Evolutionary conservation across 805 yeast genomes (phyloP).

Genomic region (Pichia nanzhaoensis): DNA sequence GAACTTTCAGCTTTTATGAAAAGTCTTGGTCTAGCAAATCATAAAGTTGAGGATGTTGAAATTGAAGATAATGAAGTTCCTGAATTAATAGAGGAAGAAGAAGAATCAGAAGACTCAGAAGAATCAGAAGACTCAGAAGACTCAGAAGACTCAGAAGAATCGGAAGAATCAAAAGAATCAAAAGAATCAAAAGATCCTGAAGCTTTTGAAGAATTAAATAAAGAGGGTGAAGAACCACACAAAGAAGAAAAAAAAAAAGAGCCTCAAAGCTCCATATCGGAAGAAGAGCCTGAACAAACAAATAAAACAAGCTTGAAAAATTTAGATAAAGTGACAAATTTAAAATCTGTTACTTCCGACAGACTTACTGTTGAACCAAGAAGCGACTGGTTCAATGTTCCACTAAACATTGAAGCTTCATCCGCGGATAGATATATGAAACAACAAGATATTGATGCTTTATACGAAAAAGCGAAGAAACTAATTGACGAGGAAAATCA

Average conservation of each 20-base stretch:
- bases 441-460: constrained; percentile 50
- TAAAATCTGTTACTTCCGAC: constrained; percentile 48
- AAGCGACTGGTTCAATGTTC: constrained; percentile 71
- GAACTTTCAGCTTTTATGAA: constrained; percentile 62
- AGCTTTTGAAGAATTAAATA: constrained; percentile 24
- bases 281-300: no score
- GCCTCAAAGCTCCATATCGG: no score
- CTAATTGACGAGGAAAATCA: constrained; percentile 66
- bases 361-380: constrained; percentile 55
- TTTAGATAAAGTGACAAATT: constrained; percentile 25
- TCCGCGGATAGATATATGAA: constrained; percentile 33
- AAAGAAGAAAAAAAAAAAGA: constrained; percentile 22
- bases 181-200: constrained; percentile 30
- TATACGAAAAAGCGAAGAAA: constrained; percentile 59
- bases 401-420: constrained; percentile 29
- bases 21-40: constrained; percentile 53
- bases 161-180: constrained; percentile 24
- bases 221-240: constrained; percentile 26
- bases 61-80: constrained; percentile 26
- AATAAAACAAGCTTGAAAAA: no score
- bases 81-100: constrained; percentile 24
- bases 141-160: constrained; percentile 32
- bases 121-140: constrained; percentile 31
- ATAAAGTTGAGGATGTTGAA: constrained; percentile 33
- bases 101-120: constrained; percentile 35